Evolutionary conservation across 2,329 filamentous ascomycete genomes (phyloP).

Genomic region (Pestalotiopsis sp.): DNA sequence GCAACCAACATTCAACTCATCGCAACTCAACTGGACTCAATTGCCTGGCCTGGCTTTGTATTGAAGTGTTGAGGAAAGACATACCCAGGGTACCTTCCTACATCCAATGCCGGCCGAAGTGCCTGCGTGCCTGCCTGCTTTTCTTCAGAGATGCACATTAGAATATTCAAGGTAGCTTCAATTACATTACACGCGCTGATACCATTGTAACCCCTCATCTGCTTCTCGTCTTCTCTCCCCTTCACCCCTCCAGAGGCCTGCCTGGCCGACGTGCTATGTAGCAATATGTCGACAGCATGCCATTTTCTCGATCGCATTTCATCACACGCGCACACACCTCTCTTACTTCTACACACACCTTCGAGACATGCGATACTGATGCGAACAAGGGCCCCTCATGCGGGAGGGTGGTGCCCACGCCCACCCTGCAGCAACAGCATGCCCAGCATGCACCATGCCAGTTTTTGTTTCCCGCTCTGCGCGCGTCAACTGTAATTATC

Average conservation of each 20-base stretch:
- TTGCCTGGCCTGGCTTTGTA: too few species aligned
- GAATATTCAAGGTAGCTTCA: too few species aligned
- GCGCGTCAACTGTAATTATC: conserved; percentile 12
- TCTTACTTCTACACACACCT: not conserved
- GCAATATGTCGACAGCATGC: not conserved
- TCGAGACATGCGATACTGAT: conserved; percentile 7
- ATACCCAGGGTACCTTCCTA: too few species aligned
- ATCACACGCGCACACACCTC: not conserved
- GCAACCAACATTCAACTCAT: not conserved
- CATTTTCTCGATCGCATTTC: not conserved
- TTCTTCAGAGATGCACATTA: too few species aligned
- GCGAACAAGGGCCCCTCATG: conserved; percentile 3
- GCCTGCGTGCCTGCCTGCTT: too few species aligned
- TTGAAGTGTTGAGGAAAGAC: too few species aligned
- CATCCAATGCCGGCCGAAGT: too few species aligned
- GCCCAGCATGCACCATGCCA: not conserved
- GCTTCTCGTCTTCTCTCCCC: not conserved
- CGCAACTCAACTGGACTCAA: too few species aligned
- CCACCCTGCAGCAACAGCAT: conserved; percentile 9
- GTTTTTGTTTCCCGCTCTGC: conserved; percentile 13
- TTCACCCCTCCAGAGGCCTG: not conserved
- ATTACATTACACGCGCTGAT: not conserved
- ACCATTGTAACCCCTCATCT: conserved; percentile 1
- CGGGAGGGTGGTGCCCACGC: conserved; percentile 9
- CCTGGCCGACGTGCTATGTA: not conserved